These are phyloP conservation scores for Candida nemodendra DNA, from an alignment of 805 yeast species.

Conservation along the genomic window DNA sequence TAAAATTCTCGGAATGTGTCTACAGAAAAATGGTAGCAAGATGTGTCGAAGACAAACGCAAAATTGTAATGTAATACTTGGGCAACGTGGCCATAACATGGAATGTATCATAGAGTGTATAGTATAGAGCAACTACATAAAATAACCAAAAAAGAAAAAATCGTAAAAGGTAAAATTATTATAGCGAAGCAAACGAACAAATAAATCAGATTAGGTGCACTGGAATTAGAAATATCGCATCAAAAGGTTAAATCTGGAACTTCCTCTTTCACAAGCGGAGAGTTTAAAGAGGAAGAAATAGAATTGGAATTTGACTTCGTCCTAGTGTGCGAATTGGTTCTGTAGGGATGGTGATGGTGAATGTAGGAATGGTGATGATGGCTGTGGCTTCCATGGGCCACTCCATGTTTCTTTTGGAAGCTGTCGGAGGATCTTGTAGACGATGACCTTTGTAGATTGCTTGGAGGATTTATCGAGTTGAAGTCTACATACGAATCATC, in stretches of 20 bases:
- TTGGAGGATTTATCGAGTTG: slow-evolving; percentile 16
- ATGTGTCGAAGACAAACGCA: too few species aligned
- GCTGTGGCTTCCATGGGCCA: slow-evolving; percentile 10
- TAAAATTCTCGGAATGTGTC: too few species aligned
- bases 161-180: too few species aligned
- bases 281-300: slow-evolving; percentile 7
- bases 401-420: slow-evolving; percentile 9
- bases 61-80: too few species aligned
- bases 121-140: too few species aligned
- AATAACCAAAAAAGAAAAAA: too few species aligned
- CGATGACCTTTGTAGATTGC: slow-evolving; percentile 16
- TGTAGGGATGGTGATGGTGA: slow-evolving; percentile 28
- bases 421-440: slow-evolving; percentile 16
- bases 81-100: too few species aligned
- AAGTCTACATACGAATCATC: slow-evolving; percentile 17
- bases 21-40: too few species aligned
- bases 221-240: too few species aligned
- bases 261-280: slow-evolving; percentile 13
- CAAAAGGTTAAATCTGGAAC: slow-evolving; percentile 4
- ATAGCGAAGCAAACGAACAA: too few species aligned
- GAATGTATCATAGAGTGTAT: too few species aligned
- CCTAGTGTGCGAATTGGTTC: slow-evolving; percentile 13
- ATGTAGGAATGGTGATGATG: slow-evolving; percentile 18
- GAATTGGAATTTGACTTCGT: slow-evolving; percentile 12
- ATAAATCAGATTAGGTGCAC: too few species aligned